These are phyloP conservation scores for Entomortierella lignicola DNA, from an alignment of 192 early-diverging fungal species.

Conservation along the genomic window DNA sequence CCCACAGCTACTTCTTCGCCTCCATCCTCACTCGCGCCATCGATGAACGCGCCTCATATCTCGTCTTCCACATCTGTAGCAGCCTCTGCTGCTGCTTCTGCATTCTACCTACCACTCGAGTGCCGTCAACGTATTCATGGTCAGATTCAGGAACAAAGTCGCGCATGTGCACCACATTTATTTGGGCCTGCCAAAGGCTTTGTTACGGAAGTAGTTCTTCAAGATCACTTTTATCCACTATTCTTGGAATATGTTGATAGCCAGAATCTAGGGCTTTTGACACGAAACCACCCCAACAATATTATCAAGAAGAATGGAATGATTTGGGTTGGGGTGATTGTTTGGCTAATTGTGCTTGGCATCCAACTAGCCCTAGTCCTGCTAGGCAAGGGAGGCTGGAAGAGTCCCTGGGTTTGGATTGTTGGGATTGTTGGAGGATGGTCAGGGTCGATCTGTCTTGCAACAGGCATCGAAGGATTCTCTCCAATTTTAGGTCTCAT, in stretches of 20 bases:
- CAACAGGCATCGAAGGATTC: constrained; percentile 27
- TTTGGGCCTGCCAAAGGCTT: constrained; percentile 52
- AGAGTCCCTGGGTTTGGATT: constrained; percentile 40
- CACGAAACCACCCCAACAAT: constrained; percentile 24
- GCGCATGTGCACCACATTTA: constrained; percentile 25
- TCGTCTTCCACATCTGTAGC: constrained; percentile 31
- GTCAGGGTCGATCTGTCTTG: constrained; percentile 29
- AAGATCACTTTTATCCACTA: constrained; percentile 45
- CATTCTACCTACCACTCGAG: constrained; percentile 42
- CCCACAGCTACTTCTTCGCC: not conserved
- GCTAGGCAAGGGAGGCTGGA: constrained; percentile 33
- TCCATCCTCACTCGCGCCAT: not conserved
- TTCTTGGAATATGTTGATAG: constrained; percentile 39
- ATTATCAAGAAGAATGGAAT: constrained; percentile 18
- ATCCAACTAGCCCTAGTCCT: constrained; percentile 19
- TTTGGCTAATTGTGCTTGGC: constrained; percentile 22
- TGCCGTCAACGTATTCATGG: constrained; percentile 43
- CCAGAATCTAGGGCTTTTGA: constrained; percentile 36
- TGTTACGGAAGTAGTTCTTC: constrained; percentile 44
- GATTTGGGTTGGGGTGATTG: constrained; percentile 25
- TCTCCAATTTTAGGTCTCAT: constrained; percentile 34
- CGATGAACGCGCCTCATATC: not conserved
- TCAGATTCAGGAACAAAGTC: constrained; percentile 44
- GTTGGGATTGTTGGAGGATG: constrained; percentile 35
- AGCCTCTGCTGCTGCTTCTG: constrained; percentile 37